Evolutionary conservation across 768 basidiomycete species (phyloP).

Genomic region (Podaxis rugospora): DNA sequence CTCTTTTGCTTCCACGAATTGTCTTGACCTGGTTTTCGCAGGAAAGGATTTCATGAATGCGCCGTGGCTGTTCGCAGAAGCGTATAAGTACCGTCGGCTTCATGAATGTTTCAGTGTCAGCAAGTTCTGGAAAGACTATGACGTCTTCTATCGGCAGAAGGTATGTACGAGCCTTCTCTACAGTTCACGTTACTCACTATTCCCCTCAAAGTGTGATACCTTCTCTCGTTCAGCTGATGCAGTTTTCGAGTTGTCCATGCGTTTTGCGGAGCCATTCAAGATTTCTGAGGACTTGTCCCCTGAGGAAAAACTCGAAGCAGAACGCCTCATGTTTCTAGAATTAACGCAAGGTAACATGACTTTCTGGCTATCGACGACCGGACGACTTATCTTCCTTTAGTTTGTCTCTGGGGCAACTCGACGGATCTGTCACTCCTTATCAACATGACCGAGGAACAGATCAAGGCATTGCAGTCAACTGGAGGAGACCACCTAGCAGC

Average conservation of each 20-base stretch:
- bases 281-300: constrained; percentile 48
- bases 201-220: constrained; percentile 69
- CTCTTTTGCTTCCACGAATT: not conserved
- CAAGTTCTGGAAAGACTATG: constrained; percentile 87
- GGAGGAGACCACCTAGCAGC: constrained; percentile 94
- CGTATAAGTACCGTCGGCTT: constrained; percentile 88
- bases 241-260: constrained; percentile 90
- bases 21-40: constrained; percentile 17
- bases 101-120: constrained; percentile 92
- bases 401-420: constrained; percentile 96
- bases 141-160: constrained; percentile 95
- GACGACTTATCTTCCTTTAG: constrained; percentile 29
- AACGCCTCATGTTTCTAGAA: constrained; percentile 86
- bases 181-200: constrained; percentile 7
- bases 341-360: constrained; percentile 69
- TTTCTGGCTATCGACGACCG: not conserved
- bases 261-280: constrained; percentile 84
- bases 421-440: constrained; percentile 93
- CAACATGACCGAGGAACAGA: constrained; percentile 98
- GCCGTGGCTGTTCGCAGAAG: constrained; percentile 95
- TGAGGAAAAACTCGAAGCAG: constrained; percentile 60
- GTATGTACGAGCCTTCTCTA: constrained; percentile 24
- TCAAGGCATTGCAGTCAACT: constrained; percentile 93
- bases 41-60: constrained; percentile 94
- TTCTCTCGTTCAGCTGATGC: constrained; percentile 91